Evolutionary conservation across 2,329 filamentous ascomycete genomes (phyloP).

Genomic region (Hirsutella rhossiliensis): DNA sequence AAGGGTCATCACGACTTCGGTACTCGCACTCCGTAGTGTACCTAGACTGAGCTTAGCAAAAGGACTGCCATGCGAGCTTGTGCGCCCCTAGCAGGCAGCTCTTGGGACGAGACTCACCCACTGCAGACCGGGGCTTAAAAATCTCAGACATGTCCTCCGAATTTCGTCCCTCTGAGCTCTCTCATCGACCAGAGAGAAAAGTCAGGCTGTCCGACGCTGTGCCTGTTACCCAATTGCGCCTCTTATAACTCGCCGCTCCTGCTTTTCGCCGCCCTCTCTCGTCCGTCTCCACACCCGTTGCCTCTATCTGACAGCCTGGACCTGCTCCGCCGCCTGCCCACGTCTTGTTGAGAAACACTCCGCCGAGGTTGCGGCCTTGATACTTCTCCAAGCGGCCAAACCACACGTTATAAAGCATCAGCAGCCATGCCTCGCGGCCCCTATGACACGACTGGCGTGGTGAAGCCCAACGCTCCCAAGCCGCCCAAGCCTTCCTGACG

Average conservation of each 20-base stretch:
- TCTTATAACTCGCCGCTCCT: too few species aligned
- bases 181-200: background rate
- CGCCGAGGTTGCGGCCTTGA: too few species aligned
- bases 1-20: slow-evolving; percentile 2
- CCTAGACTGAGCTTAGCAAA: slow-evolving; percentile 4
- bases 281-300: too few species aligned
- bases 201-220: too few species aligned
- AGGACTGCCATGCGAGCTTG: slow-evolving; percentile 9
- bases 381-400: too few species aligned
- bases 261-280: background rate
- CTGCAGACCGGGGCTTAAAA: slow-evolving; percentile 6
- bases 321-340: too few species aligned
- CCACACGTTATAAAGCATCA: background rate
- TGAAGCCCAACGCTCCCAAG: slow-evolving; percentile 22
- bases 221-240: too few species aligned
- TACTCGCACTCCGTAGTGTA: background rate
- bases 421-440: slow-evolving; percentile 21
- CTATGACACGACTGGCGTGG: slow-evolving; percentile 24
- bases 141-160: slow-evolving; percentile 7
- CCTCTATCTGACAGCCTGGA: too few species aligned
- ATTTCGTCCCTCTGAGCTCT: background rate
- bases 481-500: slow-evolving; percentile 16
- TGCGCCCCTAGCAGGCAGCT: slow-evolving; percentile 3
- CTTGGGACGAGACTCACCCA: slow-evolving; percentile 1
- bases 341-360: too few species aligned